Conservation (phyloP, 345 rosid species). For the Isatis tinctoria region DNA sequence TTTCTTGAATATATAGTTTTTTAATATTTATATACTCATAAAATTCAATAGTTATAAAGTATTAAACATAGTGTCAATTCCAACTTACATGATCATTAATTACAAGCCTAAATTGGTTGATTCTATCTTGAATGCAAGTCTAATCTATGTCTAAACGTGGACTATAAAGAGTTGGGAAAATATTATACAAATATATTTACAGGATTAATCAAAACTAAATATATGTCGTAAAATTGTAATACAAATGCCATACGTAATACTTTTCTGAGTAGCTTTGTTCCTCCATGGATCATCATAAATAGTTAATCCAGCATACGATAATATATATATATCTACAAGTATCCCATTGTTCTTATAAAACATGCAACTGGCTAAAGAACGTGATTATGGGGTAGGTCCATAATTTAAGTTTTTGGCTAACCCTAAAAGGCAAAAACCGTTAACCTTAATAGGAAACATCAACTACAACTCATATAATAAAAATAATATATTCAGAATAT, state of each 20-base stretch:
- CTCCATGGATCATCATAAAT: neutral
- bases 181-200: neutral
- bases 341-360: neutral
- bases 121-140: neutral
- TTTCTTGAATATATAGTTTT: neutral
- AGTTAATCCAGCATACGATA: neutral
- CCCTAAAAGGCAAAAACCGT: neutral
- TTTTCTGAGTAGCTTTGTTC: neutral
- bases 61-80: neutral
- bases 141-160: neutral
- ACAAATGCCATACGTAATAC: neutral
- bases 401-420: slow-evolving; percentile 20
- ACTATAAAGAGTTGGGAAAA: neutral
- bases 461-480: neutral
- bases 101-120: neutral
- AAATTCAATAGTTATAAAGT: neutral
- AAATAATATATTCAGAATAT: neutral
- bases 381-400: slow-evolving; percentile 30
- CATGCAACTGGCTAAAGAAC: slow-evolving; percentile 11
- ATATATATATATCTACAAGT: neutral
- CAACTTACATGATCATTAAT: neutral
- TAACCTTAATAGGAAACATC: neutral
- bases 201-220: neutral
- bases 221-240: neutral
- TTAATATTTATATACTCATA: neutral